Conservation (phyloP, 192 early-diverging fungal species). For the Linnemannia exigua region DNA sequence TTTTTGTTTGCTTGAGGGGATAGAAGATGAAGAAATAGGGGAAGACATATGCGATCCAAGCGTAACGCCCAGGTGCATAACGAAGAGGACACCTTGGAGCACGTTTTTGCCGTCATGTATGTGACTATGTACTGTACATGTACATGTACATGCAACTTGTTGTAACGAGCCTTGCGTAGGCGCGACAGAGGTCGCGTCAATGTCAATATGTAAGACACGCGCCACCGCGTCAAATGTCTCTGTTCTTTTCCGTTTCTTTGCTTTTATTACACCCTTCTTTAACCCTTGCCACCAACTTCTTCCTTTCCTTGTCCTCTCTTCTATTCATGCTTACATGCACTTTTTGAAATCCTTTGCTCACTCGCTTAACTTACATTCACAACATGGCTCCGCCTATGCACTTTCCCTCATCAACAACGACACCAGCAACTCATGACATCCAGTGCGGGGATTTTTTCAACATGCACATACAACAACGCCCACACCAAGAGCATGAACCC, state of each 20-base stretch:
- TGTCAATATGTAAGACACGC: background rate
- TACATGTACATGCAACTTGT: too few relatives aligned
- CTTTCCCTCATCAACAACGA: constrained; percentile 13
- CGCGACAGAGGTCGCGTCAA: background rate
- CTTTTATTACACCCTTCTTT: constrained; percentile 3
- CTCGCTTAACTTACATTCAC: background rate
- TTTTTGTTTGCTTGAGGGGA: too few relatives aligned
- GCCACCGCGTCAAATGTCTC: background rate
- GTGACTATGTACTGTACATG: too few relatives aligned
- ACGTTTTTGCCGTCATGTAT: too few relatives aligned
- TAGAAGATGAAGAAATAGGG: too few relatives aligned
- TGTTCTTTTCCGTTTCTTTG: background rate
- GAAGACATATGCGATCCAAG: too few relatives aligned
- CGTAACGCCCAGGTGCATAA: too few relatives aligned
- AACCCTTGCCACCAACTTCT: background rate
- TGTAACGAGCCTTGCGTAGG: background rate
- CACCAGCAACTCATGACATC: background rate
- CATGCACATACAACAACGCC: background rate
- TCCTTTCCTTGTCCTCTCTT: constrained; percentile 14
- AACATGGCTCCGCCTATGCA: background rate
- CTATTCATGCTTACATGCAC: background rate
- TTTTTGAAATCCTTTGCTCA: background rate
- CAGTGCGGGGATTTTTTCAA: background rate
- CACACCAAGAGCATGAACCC: constrained; percentile 3
- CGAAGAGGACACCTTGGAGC: too few relatives aligned